These are phyloP conservation scores for Drechmeria coniospora DNA, from an alignment of 2,329 filamentous ascomycete species.

Conservation along the genomic window DNA sequence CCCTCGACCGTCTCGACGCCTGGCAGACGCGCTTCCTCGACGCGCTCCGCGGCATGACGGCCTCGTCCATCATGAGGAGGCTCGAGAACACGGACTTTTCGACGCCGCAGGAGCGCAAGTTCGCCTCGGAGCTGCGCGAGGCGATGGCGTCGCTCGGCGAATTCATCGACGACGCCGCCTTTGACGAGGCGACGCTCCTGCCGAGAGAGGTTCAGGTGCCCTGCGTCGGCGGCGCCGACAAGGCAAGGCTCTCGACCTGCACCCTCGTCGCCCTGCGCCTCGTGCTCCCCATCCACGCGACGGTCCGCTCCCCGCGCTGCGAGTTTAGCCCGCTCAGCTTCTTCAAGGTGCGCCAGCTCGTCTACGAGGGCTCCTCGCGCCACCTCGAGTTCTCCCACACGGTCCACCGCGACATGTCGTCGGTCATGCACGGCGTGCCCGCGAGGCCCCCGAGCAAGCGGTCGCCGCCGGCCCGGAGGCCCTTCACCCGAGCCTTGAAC, in stretches of 20 bases:
- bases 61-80: slow-evolving; percentile 15
- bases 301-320: slow-evolving; percentile 32
- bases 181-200: slow-evolving; percentile 30
- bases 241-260: slow-evolving; percentile 3
- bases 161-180: slow-evolving; percentile 27
- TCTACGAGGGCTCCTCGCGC: slow-evolving; percentile 30
- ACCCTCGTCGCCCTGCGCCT: slow-evolving; percentile 40
- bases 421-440: slow-evolving; percentile 10
- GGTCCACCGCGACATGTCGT: slow-evolving; percentile 42
- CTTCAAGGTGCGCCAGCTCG: slow-evolving; percentile 51
- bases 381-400: slow-evolving; percentile 44
- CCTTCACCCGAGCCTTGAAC: slow-evolving; percentile 1
- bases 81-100: slow-evolving; percentile 22
- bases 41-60: slow-evolving; percentile 29
- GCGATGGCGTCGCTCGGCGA: slow-evolving; percentile 24
- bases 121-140: slow-evolving; percentile 28
- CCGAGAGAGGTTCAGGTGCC: slow-evolving; percentile 27
- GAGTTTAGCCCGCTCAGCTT: slow-evolving; percentile 47
- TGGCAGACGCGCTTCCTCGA: slow-evolving; percentile 40
- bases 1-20: slow-evolving; percentile 33
- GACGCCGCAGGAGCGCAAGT: slow-evolving; percentile 25
- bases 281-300: slow-evolving; percentile 45
- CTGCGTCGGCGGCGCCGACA: slow-evolving; percentile 10
- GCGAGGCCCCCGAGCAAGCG: slow-evolving; percentile 4
- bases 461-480: background rate